Evolutionary conservation across 2,329 filamentous ascomycete species (phyloP).

Genomic region (Alternaria incomplexa): DNA sequence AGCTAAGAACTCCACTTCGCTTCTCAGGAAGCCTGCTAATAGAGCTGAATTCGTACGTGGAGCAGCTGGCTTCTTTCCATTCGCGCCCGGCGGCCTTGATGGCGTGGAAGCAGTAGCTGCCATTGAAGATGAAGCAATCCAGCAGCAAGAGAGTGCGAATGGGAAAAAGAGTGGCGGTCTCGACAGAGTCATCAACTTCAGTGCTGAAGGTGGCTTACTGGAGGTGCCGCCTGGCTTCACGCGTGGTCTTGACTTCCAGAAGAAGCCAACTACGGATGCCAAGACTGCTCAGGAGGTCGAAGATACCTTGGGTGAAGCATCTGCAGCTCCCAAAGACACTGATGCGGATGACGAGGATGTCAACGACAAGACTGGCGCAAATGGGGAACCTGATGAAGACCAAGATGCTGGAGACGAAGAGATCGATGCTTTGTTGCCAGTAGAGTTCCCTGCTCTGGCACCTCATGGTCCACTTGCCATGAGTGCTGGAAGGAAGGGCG

Average conservation of each 20-base stretch:
- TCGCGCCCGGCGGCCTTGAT: constrained; percentile 88
- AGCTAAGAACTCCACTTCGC: constrained; percentile 92
- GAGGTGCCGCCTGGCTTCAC: constrained; percentile 81
- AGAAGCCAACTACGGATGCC: constrained; percentile 62
- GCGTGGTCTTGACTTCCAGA: constrained; percentile 76
- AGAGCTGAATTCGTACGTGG: constrained; percentile 91
- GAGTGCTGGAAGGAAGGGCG: constrained; percentile 73
- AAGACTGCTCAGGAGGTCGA: constrained; percentile 74
- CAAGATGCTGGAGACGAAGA: constrained; percentile 59
- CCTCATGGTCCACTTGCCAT: constrained; percentile 78
- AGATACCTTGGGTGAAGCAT: constrained; percentile 63
- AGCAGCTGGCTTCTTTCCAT: constrained; percentile 91
- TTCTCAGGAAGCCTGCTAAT: constrained; percentile 83
- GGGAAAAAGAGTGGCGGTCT: constrained; percentile 59
- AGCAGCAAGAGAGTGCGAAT: constrained; percentile 54
- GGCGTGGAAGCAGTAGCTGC: constrained; percentile 84
- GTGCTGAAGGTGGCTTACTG: constrained; percentile 76
- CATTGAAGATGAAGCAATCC: constrained; percentile 75
- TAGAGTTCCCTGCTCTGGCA: constrained; percentile 91
- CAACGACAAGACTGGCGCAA: constrained; percentile 27
- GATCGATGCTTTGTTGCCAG: constrained; percentile 85
- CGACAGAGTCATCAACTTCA: constrained; percentile 86
- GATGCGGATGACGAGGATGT: constrained; percentile 34
- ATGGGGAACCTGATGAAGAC: constrained; percentile 51
- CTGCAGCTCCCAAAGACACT: constrained; percentile 36